phyloP scores from a whole-genome alignment of 257 asterid species.

The Asclepias syriaca region DNA sequence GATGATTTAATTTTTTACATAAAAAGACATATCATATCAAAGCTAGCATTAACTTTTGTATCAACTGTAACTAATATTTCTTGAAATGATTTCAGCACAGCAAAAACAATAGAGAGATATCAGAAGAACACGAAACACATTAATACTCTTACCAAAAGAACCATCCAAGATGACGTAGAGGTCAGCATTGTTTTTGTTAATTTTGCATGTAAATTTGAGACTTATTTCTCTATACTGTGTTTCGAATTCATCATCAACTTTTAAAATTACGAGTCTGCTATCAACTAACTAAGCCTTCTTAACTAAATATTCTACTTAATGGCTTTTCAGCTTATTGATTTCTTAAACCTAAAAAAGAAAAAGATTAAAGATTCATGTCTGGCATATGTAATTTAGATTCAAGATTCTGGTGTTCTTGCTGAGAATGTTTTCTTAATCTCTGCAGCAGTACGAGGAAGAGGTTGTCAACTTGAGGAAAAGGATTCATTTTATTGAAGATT shows the following conservation, averaged over 20 bases:
- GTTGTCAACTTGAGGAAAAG: conserved; percentile 22
- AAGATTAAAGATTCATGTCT: neutral
- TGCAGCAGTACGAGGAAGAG: conserved; percentile 40
- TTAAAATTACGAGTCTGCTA: no score
- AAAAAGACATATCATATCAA: no score
- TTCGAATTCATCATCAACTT: no score
- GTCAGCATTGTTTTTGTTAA: conserved; percentile 16
- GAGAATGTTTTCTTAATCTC: neutral
- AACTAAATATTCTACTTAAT: no score
- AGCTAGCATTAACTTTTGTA: no score
- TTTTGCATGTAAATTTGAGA: no score
- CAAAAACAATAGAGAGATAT: conserved; percentile 33
- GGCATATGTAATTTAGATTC: no score
- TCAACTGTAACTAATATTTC: neutral
- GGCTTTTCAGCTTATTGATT: no score
- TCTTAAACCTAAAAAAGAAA: no score
- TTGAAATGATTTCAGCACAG: conserved; percentile 20
- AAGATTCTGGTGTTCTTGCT: neutral
- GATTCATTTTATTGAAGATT: conserved; percentile 42
- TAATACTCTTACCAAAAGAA: neutral
- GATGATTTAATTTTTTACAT: no score
- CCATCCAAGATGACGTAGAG: conserved; percentile 21
- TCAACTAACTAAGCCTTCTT: no score
- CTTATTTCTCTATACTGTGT: no score
- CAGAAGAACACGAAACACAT: conserved; percentile 25